Evolutionary conservation across 768 basidiomycete species (phyloP).

Genomic region (Mycena kentingensis): DNA sequence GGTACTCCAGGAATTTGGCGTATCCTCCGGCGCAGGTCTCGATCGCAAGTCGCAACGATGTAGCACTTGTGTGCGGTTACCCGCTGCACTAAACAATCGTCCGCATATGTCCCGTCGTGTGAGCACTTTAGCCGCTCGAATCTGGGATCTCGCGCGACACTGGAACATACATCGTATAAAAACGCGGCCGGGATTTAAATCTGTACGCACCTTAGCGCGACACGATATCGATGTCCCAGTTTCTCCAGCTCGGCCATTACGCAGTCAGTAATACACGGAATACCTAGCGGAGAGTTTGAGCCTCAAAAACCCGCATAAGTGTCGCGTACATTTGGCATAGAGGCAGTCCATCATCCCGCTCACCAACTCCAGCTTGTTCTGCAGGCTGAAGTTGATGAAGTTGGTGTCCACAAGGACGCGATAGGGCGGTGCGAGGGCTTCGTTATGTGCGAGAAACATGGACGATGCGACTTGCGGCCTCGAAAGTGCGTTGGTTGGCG

Average conservation of each 20-base stretch:
- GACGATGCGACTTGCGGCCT: conserved; percentile 90
- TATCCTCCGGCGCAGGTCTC: conserved; percentile 89
- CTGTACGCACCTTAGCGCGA: conserved; percentile 87
- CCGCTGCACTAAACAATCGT: conserved; percentile 96
- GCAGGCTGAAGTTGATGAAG: conserved; percentile 97
- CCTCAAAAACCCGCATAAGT: background rate
- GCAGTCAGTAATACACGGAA: conserved; percentile 98
- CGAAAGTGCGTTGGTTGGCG: conserved; percentile 12
- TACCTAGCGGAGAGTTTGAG: conserved; percentile 54
- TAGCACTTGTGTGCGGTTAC: conserved; percentile 95
- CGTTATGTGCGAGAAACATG: conserved; percentile 92
- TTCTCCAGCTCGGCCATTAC: conserved; percentile 99
- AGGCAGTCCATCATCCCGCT: conserved; percentile 99
- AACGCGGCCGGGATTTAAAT: too few species aligned
- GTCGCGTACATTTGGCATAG: conserved; percentile 85
- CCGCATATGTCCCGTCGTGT: conserved; percentile 96
- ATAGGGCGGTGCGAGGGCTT: conserved; percentile 94
- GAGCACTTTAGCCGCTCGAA: conserved; percentile 93
- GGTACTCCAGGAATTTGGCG: conserved; percentile 92
- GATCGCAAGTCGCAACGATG: conserved; percentile 96
- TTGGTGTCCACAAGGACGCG: conserved; percentile 98
- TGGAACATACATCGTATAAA: conserved; percentile 40
- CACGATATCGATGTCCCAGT: conserved; percentile 90
- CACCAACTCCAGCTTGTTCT: conserved; percentile 95
- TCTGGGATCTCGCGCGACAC: conserved; percentile 94